Evolutionary conservation across 495 filamentous ascomycete species (phyloP), one percentile per base, ranked within the genome.

Genomic region (Emericellopsis terricola): DNA sequence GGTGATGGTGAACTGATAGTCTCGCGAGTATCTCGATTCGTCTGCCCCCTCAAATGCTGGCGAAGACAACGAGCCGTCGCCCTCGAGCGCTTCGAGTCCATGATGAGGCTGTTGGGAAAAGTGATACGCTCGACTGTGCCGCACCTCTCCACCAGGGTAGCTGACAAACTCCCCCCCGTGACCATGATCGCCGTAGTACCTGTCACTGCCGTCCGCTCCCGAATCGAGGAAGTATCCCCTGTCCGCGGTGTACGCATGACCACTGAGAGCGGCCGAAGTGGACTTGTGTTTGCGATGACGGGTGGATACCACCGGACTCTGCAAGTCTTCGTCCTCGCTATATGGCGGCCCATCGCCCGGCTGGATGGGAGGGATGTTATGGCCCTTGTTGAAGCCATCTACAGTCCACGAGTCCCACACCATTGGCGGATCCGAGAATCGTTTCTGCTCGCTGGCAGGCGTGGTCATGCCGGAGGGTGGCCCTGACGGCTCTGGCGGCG

Each of bases 301-400:
- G 7, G 76, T 71, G 37, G 71, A 77, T 10, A 78, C 65, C 3
- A 94, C 80, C 5, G 87, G 87, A 46, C 82, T 91, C 46, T 92
- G 83, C 30, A 96, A 57, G 54, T 96, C 87, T 46, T 94, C 86
- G 53, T 96, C 87, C 53, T 96, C 87, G 53, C 81, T 91, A 64
- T 81, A 96, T n/a, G 87, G 87, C 4, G 87, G 87, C 2, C 87
- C 89, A 52, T 92, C 87, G 9, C 67, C 76, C 49, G 93, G 91
- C 11, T 82, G 75, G 49, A 91, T 86, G 11, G 80, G 72, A 9
- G 89, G 78, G 18, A 92, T 58, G 44, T 86, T 75, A 28, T 64
- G 76, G 46, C 51, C 56, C 37, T 55, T 58, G 31, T 48, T 51
- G n/a, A 53, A 49, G 23, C 51, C 50, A 29, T 55, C 56, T 19